Percentiles rank a stretch among this genome's conserved stretches.
Conservation (phyloP, 768 basidiomycete genomes). For the Strobilomyces echinocephalus region DNA sequence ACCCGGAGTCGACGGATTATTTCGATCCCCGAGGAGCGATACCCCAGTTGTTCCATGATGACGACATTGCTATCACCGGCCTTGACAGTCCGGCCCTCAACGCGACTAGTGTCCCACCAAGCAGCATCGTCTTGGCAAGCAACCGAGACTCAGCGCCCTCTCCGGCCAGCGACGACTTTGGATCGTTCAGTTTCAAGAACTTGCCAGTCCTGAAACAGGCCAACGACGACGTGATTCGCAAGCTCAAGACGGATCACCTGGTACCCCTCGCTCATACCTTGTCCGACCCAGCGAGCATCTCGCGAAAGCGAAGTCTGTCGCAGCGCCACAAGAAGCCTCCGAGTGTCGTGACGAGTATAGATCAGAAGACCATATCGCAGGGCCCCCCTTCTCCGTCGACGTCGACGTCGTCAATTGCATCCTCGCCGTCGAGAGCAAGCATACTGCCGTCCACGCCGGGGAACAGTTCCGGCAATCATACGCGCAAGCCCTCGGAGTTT, state of each 20-base stretch:
- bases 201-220: constrained; percentile 93
- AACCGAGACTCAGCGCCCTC: constrained; percentile 42
- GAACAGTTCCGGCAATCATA: constrained; percentile 49
- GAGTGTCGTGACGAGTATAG: constrained; percentile 67
- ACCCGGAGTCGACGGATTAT: constrained; percentile 99
- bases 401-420: constrained; percentile 86
- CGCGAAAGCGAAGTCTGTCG: constrained; percentile 77
- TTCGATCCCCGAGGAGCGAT: constrained; percentile 95
- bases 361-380: constrained; percentile 56
- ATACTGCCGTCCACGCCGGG: constrained; percentile 69
- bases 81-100: constrained; percentile 40
- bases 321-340: constrained; percentile 76
- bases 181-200: constrained; percentile 98
- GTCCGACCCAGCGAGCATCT: constrained; percentile 52
- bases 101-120: constrained; percentile 14
- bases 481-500: constrained; percentile 85
- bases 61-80: constrained; percentile 60
- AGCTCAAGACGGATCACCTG: constrained; percentile 89
- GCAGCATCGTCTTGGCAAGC: constrained; percentile 28
- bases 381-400: constrained; percentile 90
- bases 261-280: constrained; percentile 70
- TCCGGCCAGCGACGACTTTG: constrained; percentile 84
- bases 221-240: constrained; percentile 96
- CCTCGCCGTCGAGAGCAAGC: constrained; percentile 78
- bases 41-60: constrained; percentile 87